phyloP scores from a whole-genome alignment of 805 yeast genomes.

The Saccharomyces jurei region DNA sequence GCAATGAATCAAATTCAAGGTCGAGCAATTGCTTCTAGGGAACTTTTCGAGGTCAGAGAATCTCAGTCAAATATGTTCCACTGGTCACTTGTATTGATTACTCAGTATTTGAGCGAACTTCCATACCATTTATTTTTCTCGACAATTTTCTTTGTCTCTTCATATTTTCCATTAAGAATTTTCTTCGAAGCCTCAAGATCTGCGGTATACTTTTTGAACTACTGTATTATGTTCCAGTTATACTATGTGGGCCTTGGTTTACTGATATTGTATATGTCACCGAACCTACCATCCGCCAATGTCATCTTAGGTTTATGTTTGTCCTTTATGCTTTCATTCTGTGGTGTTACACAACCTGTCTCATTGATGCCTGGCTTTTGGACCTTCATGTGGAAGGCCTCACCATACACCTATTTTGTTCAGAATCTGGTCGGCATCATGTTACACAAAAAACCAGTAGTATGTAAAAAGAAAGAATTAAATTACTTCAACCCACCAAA shows the following conservation, averaged over 20 bases:
- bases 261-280: constrained; percentile 47
- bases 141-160: constrained; percentile 46
- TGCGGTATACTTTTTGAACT: constrained; percentile 40
- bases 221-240: constrained; percentile 39
- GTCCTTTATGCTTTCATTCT: constrained; percentile 52
- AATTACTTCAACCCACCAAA: constrained; percentile 44
- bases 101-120: constrained; percentile 49
- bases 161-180: constrained; percentile 43
- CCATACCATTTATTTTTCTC: constrained; percentile 48
- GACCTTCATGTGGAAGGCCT: constrained; percentile 72
- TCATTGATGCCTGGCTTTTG: constrained; percentile 68
- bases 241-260: constrained; percentile 44
- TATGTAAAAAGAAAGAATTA: constrained; percentile 43
- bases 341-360: constrained; percentile 60
- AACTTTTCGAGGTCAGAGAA: constrained; percentile 63
- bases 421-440: constrained; percentile 44
- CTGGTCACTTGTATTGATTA: constrained; percentile 52
- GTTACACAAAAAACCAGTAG: constrained; percentile 44
- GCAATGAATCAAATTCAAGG: constrained; percentile 53
- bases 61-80: constrained; percentile 64
- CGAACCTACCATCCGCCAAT: constrained; percentile 60
- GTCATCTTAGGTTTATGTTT: constrained; percentile 49
- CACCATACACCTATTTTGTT: constrained; percentile 67
- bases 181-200: constrained; percentile 36
- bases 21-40: constrained; percentile 49